Evolutionary conservation across 139 green algal genomes (phyloP).

Genomic region (Chlamydomonas sphaeroides): DNA sequence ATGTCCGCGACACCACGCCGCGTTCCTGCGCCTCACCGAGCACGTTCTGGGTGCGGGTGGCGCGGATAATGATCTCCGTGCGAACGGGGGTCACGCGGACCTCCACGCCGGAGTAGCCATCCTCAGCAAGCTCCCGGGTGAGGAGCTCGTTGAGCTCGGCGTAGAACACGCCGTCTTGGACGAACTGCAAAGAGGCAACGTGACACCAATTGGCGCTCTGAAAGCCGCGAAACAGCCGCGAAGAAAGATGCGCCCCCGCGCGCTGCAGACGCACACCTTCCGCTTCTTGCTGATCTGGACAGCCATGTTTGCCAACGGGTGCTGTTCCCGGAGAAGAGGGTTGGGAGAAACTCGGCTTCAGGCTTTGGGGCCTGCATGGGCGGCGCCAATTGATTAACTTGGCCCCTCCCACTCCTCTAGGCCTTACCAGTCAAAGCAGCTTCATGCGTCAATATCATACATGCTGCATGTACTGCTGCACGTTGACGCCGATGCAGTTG

Average conservation of each 20-base stretch:
- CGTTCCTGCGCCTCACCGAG: conserved; percentile 94
- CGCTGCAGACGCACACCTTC: conserved; percentile 45
- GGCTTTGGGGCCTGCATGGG: too few relatives aligned
- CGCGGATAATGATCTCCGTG: conserved; percentile 99
- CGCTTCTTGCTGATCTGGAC: conserved; percentile 68
- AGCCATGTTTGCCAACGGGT: conserved; percentile 31
- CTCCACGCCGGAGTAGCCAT: conserved; percentile 99
- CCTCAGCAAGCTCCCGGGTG: conserved; percentile 94
- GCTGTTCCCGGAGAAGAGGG: background rate
- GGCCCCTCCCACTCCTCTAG: too few relatives aligned
- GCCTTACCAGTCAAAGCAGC: too few relatives aligned
- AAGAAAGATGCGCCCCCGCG: background rate
- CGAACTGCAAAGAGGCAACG: conserved; percentile 82
- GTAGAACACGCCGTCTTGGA: conserved; percentile 99
- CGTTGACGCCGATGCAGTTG: too few relatives aligned
- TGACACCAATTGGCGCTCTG: too few relatives aligned
- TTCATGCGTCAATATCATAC: too few relatives aligned
- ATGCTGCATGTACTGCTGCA: too few relatives aligned
- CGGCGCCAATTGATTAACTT: too few relatives aligned
- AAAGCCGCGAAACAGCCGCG: too few relatives aligned
- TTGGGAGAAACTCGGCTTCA: too few relatives aligned
- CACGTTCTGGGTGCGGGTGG: conserved; percentile 97
- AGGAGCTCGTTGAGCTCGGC: conserved; percentile 99
- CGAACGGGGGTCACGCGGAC: conserved; percentile 97
- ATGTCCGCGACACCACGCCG: too few relatives aligned